phyloP scores from a whole-genome alignment of 2,329 filamentous ascomycete species.

The Xylaria sp. region DNA sequence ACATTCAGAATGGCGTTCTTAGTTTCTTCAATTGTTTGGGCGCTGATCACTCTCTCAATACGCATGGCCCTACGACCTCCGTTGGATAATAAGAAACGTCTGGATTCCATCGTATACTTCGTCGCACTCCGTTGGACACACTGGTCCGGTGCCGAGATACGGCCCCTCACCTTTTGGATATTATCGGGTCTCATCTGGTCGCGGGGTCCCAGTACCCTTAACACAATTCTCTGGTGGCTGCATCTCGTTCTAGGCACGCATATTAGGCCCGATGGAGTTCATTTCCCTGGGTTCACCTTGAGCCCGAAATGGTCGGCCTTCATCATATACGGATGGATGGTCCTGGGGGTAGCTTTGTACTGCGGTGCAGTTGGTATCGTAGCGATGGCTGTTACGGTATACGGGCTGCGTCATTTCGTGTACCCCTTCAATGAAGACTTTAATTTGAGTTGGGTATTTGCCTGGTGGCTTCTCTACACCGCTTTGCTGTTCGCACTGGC shows the following conservation, averaged over 20 bases:
- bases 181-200: not conserved
- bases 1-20: not conserved
- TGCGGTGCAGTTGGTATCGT: not conserved
- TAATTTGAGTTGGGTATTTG: slow-evolving; percentile 7
- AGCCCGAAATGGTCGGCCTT: not conserved
- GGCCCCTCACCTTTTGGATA: not conserved
- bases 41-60: not conserved
- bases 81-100: not conserved
- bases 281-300: not conserved
- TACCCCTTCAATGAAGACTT: not conserved
- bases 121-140: not conserved
- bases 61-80: not conserved
- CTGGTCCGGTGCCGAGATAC: not conserved
- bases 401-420: not conserved
- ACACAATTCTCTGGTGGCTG: not conserved
- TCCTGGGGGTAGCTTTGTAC: not conserved
- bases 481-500: not conserved
- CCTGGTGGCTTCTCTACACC: not conserved
- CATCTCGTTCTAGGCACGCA: not conserved
- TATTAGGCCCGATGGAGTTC: not conserved
- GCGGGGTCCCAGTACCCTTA: not conserved
- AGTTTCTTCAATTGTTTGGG: not conserved
- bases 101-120: not conserved
- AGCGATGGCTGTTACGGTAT: not conserved
- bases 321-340: slow-evolving; percentile 1